Base-by-base conservation (phyloP, 306 rosid species). In the Echinosophora koreensis region DNA sequence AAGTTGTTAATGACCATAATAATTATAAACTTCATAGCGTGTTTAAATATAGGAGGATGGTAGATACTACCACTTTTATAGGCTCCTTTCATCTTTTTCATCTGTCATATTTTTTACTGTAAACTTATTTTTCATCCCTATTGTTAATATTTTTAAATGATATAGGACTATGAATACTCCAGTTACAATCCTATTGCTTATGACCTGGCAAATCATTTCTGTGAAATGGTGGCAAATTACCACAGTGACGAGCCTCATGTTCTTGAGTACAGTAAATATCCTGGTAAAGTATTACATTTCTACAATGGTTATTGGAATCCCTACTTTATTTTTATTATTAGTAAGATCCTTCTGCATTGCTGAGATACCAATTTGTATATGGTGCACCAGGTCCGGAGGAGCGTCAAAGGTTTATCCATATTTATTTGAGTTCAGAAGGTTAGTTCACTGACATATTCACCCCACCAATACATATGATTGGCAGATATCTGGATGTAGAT, bases 141-240 rank as follows among this genome's bases (percentile, higher is more conserved):
- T 38, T 22, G 0, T 41, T 65, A 11, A 13, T 34, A 35, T 41
- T 44, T 49, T 74, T 37, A 15, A 54, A 51, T 69, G 52, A 57
- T 47, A 6, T 83, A 94, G 99, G 99, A 95, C 74, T 95, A 95
- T 8, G 99, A 95, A 70, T 95, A 95, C 71, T 64, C 96, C 35
- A 82, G 94, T 84, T 92, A 89, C 86, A 92, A 92, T 69, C 96
- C 99, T 34, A 67, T 90, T 18, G 96, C 97, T 0, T 92, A 86
- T 62, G 97, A 95, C 72, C 69, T 95, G 10, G 99, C 97, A 16
- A 95, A 92, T 82, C 99, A 95, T 77, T 95, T 95, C 70, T 92
- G 97, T 82, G 99, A 95, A 85, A 92, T 95, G 99, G 91, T 63
- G 2, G 99, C 99, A 3, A 77, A 95, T 86, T 95, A 95, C 88